Percentiles rank a stretch among this genome's conserved stretches.
Conservation (phyloP, 1,284 basidiomycete genomes). For the Fomitopsis palustris region DNA sequence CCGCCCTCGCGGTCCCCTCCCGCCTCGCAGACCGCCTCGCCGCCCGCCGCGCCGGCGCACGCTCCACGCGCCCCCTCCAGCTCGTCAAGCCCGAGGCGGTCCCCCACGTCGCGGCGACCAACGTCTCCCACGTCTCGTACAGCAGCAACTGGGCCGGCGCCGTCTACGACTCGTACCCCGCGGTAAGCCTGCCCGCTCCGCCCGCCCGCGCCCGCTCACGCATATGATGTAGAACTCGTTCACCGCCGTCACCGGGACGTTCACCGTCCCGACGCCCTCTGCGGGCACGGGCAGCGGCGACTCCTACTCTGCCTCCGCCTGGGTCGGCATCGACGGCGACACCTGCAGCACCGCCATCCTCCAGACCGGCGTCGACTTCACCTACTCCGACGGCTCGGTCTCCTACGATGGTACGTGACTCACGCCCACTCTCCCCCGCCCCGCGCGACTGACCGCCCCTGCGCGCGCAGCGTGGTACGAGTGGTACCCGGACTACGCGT, state of each 20-base stretch:
- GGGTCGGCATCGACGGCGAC: constrained; percentile 1
- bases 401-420: constrained; percentile 22
- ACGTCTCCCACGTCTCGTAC: background rate
- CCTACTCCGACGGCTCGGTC: constrained; percentile 16
- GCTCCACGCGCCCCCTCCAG: background rate
- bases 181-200: background rate
- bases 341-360: background rate
- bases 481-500: constrained; percentile 34
- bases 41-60: background rate
- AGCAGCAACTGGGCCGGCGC: background rate
- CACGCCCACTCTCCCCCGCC: background rate
- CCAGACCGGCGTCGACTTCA: constrained; percentile 27
- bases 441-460: background rate
- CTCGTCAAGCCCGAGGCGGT: too few species aligned
- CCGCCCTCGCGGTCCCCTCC: background rate
- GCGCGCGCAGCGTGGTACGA: constrained; percentile 33
- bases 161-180: background rate
- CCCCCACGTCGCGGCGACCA: background rate
- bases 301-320: constrained; percentile 25
- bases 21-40: background rate
- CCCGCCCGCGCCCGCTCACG: background rate
- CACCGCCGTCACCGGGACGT: constrained; percentile 29
- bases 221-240: constrained; percentile 17
- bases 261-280: constrained; percentile 26
- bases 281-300: constrained; percentile 20